Evolutionary conservation across 2,329 filamentous ascomycete species (phyloP), one percentile per base, ranked within the genome.

Genomic region (Penicillium aurantiogriseum): DNA sequence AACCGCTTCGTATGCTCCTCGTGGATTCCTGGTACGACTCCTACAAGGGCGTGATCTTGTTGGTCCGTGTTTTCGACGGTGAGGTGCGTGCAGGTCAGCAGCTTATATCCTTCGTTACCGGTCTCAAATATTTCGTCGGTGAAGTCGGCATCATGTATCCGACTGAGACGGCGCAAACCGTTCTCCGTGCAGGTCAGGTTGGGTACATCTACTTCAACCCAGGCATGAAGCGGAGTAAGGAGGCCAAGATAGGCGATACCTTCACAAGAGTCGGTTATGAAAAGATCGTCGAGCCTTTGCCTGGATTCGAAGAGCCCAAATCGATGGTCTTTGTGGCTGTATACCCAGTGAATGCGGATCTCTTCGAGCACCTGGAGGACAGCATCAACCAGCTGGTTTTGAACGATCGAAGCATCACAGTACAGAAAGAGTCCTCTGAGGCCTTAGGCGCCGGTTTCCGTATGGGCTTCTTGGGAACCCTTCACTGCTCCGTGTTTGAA

Each of bases 401-500:
- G 52, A 99, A 99, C 72, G 94, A 99, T 74, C 87, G 94, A 58
- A 96, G 92, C 71, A 91, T 99, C 33, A 96, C 92, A 3, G 80
- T 97, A 46, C 89, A 92, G 66, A 97, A 97, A 72, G 94, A 97
- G 71, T 91, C 90, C 27, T 97, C 92, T 0, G 92, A 97, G 70
- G 94, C 94, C 0, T 81, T 99, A 0, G 94, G 94, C 0, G 90
- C 93, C 1, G 94, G 94, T 2, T 99, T 94, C 88, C 87, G 94
- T 45, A 79, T 99, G 11, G 94, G 94, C 0, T 99, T 99, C 70
- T 78, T 99, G 4, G 94, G 94, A n/a, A 97, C 92, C 13, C 80
- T 99, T 47, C 94, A 99, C 74, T 97, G 94, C 77, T 97, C 92
- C n/a, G 94, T 99, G 5, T 99, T 99, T 67, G 92, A 99, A 76